phyloP scores from a whole-genome alignment of 2,329 filamentous ascomycete species.

The Sclerotinia borealis region DNA sequence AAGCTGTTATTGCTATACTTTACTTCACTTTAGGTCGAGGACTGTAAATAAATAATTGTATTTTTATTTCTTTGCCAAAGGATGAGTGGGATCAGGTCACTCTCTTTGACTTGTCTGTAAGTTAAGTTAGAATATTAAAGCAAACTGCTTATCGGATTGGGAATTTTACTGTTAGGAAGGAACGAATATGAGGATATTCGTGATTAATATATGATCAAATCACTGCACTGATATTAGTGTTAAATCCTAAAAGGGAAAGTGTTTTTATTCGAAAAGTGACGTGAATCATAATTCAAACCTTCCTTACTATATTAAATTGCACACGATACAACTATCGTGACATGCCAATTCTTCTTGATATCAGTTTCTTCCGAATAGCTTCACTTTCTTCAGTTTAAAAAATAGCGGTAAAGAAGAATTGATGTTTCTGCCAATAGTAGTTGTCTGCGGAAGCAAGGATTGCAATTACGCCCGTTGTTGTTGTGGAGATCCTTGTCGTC shows the following conservation, averaged over 20 bases:
- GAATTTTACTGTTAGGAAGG: neutral
- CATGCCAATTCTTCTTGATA: neutral
- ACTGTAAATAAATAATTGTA: neutral
- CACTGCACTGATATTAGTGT: neutral
- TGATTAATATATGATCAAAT: no score
- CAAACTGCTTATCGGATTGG: neutral
- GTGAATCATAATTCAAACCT: neutral
- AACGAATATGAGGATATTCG: neutral
- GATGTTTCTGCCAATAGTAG: neutral
- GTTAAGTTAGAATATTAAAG: neutral
- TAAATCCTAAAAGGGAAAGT: neutral
- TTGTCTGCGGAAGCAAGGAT: slow-evolving; percentile 9
- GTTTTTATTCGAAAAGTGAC: neutral
- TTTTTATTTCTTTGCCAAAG: neutral
- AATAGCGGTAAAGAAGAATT: neutral
- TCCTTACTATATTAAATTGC: neutral
- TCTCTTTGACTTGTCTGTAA: neutral
- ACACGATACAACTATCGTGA: neutral
- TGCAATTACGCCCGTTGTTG: slow-evolving; percentile 6
- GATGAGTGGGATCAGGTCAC: neutral
- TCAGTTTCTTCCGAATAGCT: slow-evolving; percentile 1
- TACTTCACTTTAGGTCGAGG: neutral
- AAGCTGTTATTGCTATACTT: no score
- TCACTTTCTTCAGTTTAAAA: neutral
- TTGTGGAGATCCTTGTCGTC: slow-evolving; percentile 3